Conservation (phyloP, 2,329 filamentous ascomycete species). For the Diaporthe sp. region DNA sequence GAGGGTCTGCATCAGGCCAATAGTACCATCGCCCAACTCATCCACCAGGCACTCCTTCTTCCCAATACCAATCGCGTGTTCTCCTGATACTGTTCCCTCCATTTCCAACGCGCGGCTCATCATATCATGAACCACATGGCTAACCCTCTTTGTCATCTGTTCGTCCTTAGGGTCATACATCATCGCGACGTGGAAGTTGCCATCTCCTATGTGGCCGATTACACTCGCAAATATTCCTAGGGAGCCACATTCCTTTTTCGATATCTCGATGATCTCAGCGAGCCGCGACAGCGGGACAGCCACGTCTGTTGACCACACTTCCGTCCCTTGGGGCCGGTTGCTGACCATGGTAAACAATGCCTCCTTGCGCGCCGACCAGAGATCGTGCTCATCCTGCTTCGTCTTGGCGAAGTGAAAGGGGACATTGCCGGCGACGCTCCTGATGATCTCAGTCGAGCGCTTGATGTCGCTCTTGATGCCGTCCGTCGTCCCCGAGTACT, state of each 20-base stretch:
- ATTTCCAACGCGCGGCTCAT: constrained; percentile 74
- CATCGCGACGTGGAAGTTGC: constrained; percentile 70
- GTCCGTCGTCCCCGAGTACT: constrained; percentile 75
- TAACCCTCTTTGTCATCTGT: constrained; percentile 55
- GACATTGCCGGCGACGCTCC: constrained; percentile 65
- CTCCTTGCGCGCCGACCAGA: constrained; percentile 83
- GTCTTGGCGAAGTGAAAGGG: constrained; percentile 76
- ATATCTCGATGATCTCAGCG: constrained; percentile 77
- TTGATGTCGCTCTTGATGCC: constrained; percentile 74
- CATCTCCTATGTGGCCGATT: constrained; percentile 76
- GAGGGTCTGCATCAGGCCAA: constrained; percentile 74
- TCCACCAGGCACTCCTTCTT: constrained; percentile 60
- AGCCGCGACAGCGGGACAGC: constrained; percentile 80
- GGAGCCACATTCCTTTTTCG: constrained; percentile 70
- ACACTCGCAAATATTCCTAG: constrained; percentile 71
- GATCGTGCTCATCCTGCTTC: constrained; percentile 73
- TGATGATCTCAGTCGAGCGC: constrained; percentile 70
- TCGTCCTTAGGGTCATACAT: constrained; percentile 62
- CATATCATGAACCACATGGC: constrained; percentile 72
- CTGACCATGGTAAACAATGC: constrained; percentile 81
- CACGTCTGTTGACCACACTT: constrained; percentile 86
- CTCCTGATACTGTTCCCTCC: constrained; percentile 77
- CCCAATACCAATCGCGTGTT: constrained; percentile 73
- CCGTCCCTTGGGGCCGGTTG: constrained; percentile 68
- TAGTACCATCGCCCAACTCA: constrained; percentile 70